phyloP scores from a whole-genome alignment of 163 green algal genomes.

The Smithsoniella earleae region DNA sequence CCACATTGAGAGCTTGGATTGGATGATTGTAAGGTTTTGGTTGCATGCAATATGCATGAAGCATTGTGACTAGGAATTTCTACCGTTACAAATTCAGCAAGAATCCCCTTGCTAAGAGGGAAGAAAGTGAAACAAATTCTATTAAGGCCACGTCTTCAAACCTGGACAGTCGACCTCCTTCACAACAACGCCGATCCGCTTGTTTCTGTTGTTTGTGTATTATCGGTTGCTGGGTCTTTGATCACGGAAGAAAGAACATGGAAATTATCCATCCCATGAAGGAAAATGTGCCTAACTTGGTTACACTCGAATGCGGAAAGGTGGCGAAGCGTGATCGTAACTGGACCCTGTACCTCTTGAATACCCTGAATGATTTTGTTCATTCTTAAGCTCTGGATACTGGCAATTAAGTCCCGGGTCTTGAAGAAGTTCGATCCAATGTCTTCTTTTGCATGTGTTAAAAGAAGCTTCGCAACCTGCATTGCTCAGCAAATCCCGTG shows the following conservation, averaged over 20 bases:
- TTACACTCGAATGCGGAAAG: conserved; percentile 22
- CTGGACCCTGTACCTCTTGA: conserved; percentile 15
- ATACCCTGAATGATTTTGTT: conserved; percentile 29
- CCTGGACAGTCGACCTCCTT: background rate
- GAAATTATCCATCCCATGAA: conserved; percentile 28
- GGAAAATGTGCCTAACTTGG: conserved; percentile 22
- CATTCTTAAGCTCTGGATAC: conserved; percentile 11
- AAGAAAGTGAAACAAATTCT: background rate
- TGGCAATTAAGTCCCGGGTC: conserved; percentile 16
- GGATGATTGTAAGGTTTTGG: background rate
- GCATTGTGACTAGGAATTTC: background rate
- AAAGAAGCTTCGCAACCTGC: conserved; percentile 4
- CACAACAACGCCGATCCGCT: background rate
- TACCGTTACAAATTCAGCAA: background rate
- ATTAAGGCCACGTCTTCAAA: too few species aligned
- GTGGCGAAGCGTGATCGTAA: conserved; percentile 19
- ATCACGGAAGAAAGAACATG: background rate
- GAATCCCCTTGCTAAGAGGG: background rate
- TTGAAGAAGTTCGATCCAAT: conserved; percentile 27
- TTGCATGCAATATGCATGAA: background rate
- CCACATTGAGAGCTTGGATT: background rate
- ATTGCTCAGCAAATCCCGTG: background rate
- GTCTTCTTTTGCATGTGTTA: conserved; percentile 27
- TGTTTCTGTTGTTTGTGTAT: background rate
- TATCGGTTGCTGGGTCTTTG: background rate